Percentiles rank a stretch among this genome's conserved stretches.
phyloP scores from a whole-genome alignment of 1,139 yeast species.

The Yamadazyma spencermartinsiae region DNA sequence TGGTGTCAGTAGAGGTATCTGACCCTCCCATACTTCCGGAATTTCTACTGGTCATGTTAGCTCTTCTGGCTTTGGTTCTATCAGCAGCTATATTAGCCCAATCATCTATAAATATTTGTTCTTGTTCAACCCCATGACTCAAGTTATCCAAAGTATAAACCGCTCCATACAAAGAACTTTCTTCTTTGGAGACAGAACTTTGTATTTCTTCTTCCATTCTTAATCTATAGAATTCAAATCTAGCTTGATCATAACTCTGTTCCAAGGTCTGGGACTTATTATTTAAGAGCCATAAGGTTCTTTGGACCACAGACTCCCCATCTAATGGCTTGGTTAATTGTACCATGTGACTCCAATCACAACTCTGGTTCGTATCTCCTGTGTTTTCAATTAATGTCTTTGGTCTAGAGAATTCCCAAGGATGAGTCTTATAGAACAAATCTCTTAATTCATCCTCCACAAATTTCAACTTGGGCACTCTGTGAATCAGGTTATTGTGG shows the following conservation, averaged over 20 bases:
- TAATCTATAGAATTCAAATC: constrained; percentile 82
- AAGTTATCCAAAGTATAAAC: constrained; percentile 61
- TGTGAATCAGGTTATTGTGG: constrained; percentile 38
- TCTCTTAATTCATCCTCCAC: constrained; percentile 83
- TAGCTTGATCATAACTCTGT: constrained; percentile 81
- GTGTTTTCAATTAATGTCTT: constrained; percentile 76
- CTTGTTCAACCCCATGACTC: constrained; percentile 68
- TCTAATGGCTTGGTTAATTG: constrained; percentile 76
- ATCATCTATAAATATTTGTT: constrained; percentile 65
- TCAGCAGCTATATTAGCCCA: constrained; percentile 76
- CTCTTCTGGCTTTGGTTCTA: constrained; percentile 50
- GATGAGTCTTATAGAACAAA: constrained; percentile 87
- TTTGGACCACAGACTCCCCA: constrained; percentile 92
- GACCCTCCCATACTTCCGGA: constrained; percentile 26
- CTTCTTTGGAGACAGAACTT: constrained; percentile 76
- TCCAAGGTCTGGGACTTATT: constrained; percentile 29
- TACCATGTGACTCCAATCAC: constrained; percentile 77
- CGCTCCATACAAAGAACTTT: constrained; percentile 83
- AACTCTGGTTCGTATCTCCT: constrained; percentile 51
- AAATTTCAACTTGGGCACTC: constrained; percentile 64
- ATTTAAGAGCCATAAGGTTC: constrained; percentile 71
- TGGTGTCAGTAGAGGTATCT: constrained; percentile 18
- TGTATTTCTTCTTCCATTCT: constrained; percentile 84
- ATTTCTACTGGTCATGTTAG: constrained; percentile 36
- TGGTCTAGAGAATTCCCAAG: constrained; percentile 98